Base-by-base conservation (phyloP, 345 rosid genomes). In the Hypericum androsaemum region DNA sequence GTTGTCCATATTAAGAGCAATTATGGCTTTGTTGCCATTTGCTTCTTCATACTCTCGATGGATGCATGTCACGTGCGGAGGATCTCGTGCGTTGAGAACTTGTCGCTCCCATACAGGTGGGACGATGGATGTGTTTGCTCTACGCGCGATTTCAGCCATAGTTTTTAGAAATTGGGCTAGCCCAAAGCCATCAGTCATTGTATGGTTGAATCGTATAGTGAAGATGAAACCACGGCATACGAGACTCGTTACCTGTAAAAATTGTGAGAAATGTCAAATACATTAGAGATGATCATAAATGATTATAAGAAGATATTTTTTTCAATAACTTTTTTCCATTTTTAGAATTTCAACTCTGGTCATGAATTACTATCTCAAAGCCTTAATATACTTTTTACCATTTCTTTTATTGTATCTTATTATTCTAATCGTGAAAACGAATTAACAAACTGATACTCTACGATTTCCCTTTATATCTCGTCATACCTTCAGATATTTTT, bases 81-180 rank as follows among this genome's bases (percentile, higher is more conserved):
- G 64, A 37, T 52, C 32, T 38, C 64, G 43, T 0, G 57, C 50
- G 40, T 17, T 50, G 7, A 60, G 11, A 7, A 52, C 6, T 7
- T 52, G 32, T 60, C 64, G 17, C 37, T 43, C 41, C 64, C 64
- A 62, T 9, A 53, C 39, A 0, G 54, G 60, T 7, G 12, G 59
- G 8, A 46, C 12, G 14, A 54, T 38, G 7, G 66, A 60, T 1
- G 52, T 6, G 12, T 13, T 5, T 6, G 60, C 47, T 13, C 60
- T 49, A 0, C 55, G 22, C 5, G 60, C 66, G 39, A 62, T 62
- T 43, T 56, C 68, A 5, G 47, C 63, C 6, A 64, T 10, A 9
- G 63, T 36, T 32, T 52, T 50, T 46, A 58, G 5, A 58, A 64
- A 5, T n/a, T 57, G 62, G 35, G 38, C 12, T 28, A 51, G 8